A percentile compares a stretch with the other conserved stretches of the same genome.
Evolutionary conservation across 1,284 basidiomycete species (phyloP).

Genomic region (Cryptococcus depauperatus): DNA sequence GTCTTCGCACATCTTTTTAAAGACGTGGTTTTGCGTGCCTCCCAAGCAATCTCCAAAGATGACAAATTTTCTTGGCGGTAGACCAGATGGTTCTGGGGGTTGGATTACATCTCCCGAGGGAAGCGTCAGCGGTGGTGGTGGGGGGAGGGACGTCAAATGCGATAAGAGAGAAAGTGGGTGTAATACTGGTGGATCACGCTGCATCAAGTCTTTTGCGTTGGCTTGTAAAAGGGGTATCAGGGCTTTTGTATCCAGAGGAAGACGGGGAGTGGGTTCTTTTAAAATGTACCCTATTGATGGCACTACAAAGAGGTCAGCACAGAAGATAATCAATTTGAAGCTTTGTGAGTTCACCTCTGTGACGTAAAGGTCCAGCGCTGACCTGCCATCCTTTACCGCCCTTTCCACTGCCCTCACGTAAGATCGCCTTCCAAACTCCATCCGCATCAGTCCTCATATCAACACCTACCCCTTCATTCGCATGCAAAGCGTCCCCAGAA

Average conservation of each 20-base stretch:
- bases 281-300: slow-evolving; percentile 76
- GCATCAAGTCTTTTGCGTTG: slow-evolving; percentile 47
- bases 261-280: slow-evolving; percentile 51
- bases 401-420: slow-evolving; percentile 28
- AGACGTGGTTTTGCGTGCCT: slow-evolving; percentile 34
- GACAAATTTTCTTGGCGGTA: slow-evolving; percentile 47
- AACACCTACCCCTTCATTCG: slow-evolving; percentile 59
- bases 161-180: slow-evolving; percentile 66
- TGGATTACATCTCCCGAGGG: slow-evolving; percentile 67
- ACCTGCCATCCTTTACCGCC: slow-evolving; percentile 51
- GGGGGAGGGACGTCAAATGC: slow-evolving; percentile 52
- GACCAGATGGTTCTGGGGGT: slow-evolving; percentile 52
- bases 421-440: slow-evolving; percentile 63
- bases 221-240: slow-evolving; percentile 44
- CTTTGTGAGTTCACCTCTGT: slow-evolving; percentile 60
- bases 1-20: slow-evolving; percentile 30
- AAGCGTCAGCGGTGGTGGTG: slow-evolving; percentile 57
- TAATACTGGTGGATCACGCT: slow-evolving; percentile 54
- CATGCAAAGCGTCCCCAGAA: slow-evolving; percentile 50
- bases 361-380: slow-evolving; percentile 69
- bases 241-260: slow-evolving; percentile 38
- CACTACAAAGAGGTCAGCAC: slow-evolving; percentile 49
- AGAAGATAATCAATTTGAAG: slow-evolving; percentile 1
- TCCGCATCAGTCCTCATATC: slow-evolving; percentile 58
- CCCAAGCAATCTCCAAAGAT: slow-evolving; percentile 42